Percentiles rank a stretch among this genome's conserved stretches.
Evolutionary conservation across 805 yeast species (phyloP).

Genomic region (Saccharomycopsis fermentans): DNA sequence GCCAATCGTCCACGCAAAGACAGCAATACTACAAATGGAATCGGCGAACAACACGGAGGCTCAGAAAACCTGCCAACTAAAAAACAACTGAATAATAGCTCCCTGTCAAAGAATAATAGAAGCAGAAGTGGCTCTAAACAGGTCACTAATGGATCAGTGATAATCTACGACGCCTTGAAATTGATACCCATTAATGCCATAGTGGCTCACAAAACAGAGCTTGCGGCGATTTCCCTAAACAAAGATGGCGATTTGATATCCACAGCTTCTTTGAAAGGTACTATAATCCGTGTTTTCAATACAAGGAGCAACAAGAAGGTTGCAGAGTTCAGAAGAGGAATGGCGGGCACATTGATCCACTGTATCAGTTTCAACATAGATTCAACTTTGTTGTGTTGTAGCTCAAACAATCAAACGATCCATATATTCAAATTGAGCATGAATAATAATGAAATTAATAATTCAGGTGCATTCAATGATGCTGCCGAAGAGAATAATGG

Average conservation of each 20-base stretch:
- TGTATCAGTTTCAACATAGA: slow-evolving; percentile 43
- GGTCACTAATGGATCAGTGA: slow-evolving; percentile 46
- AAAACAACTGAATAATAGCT: slow-evolving; percentile 5
- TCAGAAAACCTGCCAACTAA: no score
- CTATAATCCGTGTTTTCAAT: slow-evolving; percentile 74
- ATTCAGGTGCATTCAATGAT: neutral
- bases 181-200: slow-evolving; percentile 71
- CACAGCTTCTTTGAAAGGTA: slow-evolving; percentile 84
- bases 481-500: neutral
- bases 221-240: slow-evolving; percentile 60
- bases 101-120: slow-evolving; percentile 19
- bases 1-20: no score
- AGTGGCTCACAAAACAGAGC: slow-evolving; percentile 74
- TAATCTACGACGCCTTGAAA: slow-evolving; percentile 67
- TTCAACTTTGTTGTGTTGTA: slow-evolving; percentile 41
- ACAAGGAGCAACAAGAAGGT: slow-evolving; percentile 44
- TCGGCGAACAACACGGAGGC: no score
- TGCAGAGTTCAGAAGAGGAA: slow-evolving; percentile 73
- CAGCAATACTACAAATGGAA: no score
- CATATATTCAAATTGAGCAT: slow-evolving; percentile 44
- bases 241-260: slow-evolving; percentile 74
- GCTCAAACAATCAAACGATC: slow-evolving; percentile 54
- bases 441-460: neutral
- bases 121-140: slow-evolving; percentile 6
- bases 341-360: slow-evolving; percentile 48